These are phyloP conservation scores for Stephania japonica DNA, from an alignment of 164 flowering plant species.

Conservation along the genomic window DNA sequence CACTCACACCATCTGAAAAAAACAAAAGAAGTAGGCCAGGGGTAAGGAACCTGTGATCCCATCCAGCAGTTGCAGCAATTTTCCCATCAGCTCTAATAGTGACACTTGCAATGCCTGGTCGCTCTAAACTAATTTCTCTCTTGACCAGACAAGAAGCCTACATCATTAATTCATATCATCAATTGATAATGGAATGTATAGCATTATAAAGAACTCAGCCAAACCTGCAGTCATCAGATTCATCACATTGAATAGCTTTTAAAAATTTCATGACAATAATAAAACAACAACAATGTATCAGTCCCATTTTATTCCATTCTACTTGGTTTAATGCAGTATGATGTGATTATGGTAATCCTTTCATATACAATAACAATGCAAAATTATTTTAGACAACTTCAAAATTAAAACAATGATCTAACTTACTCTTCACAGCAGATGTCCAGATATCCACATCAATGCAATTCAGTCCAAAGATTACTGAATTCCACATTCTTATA, in stretches of 20 bases:
- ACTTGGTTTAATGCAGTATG: too few relatives aligned
- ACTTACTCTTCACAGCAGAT: not conserved
- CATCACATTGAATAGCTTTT: too few relatives aligned
- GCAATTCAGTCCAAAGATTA: not conserved
- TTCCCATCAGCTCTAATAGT: conserved; percentile 69
- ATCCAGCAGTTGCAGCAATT: conserved; percentile 89
- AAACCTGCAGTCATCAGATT: not conserved
- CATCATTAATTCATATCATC: not conserved
- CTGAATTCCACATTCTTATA: not conserved
- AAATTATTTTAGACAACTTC: not conserved
- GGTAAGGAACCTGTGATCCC: conserved; percentile 78
- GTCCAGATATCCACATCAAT: not conserved
- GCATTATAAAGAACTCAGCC: not conserved
- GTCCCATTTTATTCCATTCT: too few relatives aligned
- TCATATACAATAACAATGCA: not conserved
- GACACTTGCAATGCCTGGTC: conserved; percentile 65
- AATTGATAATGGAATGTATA: not conserved
- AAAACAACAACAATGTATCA: too few relatives aligned
- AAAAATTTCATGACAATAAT: too few relatives aligned
- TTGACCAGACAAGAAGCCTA: conserved; percentile 64
- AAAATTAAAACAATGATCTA: not conserved
- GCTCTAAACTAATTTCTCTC: conserved; percentile 67
- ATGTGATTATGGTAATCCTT: not conserved
- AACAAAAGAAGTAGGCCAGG: not conserved
- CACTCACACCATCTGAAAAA: not conserved